A percentile compares a stretch with the other conserved stretches of the same genome.
Evolutionary conservation across 2,329 filamentous ascomycete species (phyloP).

Genomic region (Arthrobotrys megalospora): DNA sequence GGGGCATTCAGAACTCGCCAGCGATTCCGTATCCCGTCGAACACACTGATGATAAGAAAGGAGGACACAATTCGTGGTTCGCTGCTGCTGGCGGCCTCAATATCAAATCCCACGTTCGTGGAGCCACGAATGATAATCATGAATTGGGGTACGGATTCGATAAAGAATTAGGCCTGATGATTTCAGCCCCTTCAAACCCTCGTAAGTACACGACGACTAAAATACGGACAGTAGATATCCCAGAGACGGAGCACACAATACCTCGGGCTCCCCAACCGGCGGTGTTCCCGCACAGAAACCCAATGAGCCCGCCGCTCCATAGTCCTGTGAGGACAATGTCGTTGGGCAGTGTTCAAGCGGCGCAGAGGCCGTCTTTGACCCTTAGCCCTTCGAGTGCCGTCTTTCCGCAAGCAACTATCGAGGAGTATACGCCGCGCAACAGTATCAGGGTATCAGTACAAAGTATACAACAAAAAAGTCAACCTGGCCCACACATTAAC

Average conservation of each 20-base stretch:
- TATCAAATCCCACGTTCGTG: slow-evolving; percentile 48
- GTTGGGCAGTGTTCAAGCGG: slow-evolving; percentile 43
- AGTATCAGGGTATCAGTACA: slow-evolving; percentile 54
- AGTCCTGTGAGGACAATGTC: slow-evolving; percentile 49
- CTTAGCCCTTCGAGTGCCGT: slow-evolving; percentile 47
- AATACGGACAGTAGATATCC: slow-evolving; percentile 60
- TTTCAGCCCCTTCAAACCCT: slow-evolving; percentile 59
- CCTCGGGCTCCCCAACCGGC: slow-evolving; percentile 52
- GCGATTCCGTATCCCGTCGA: slow-evolving; percentile 29
- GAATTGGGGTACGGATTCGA: slow-evolving; percentile 60
- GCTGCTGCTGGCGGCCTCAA: slow-evolving; percentile 40
- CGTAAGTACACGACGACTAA: slow-evolving; percentile 61
- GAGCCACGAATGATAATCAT: slow-evolving; percentile 59
- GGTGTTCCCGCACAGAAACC: slow-evolving; percentile 58
- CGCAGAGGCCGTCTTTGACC: slow-evolving; percentile 50
- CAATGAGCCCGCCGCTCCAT: slow-evolving; percentile 40
- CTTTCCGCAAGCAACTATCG: slow-evolving; percentile 53
- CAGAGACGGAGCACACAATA: slow-evolving; percentile 53
- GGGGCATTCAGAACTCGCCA: slow-evolving; percentile 31
- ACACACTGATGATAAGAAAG: slow-evolving; percentile 41
- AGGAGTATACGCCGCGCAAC: slow-evolving; percentile 41
- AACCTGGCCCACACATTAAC: slow-evolving; percentile 47
- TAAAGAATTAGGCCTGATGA: slow-evolving; percentile 61
- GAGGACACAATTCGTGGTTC: slow-evolving; percentile 53
- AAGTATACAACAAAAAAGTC: slow-evolving; percentile 46